phyloP scores from a whole-genome alignment of 2,329 filamentous ascomycete genomes.

The Juglanconis oblonga region DNA sequence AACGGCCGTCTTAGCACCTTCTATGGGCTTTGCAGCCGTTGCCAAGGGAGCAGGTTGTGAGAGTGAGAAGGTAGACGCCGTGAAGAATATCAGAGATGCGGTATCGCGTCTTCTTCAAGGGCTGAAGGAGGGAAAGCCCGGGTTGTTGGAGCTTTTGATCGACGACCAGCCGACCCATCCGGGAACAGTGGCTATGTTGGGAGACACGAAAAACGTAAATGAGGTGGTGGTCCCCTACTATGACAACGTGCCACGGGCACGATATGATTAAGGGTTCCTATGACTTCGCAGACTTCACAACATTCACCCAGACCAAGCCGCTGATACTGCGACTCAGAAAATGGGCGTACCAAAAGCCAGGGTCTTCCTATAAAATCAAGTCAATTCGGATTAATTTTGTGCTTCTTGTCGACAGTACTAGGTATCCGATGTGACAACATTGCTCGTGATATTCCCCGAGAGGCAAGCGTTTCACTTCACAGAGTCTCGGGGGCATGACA shows the following conservation, averaged over 20 bases:
- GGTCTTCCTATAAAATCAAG: too few relatives aligned
- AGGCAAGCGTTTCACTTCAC: too few relatives aligned
- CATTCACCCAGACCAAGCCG: too few relatives aligned
- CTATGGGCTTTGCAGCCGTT: conserved; percentile 38
- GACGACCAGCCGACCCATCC: conserved; percentile 33
- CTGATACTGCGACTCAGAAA: too few relatives aligned
- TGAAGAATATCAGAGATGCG: conserved; percentile 28
- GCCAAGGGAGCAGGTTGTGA: conserved; percentile 36
- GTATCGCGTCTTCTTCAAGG: conserved; percentile 31
- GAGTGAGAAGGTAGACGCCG: conserved; percentile 25
- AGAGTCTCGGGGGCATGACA: too few relatives aligned
- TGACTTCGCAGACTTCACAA: background rate
- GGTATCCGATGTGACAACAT: too few relatives aligned
- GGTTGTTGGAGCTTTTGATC: conserved; percentile 37
- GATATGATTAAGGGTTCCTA: background rate
- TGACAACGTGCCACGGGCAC: conserved; percentile 37
- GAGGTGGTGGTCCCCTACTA: conserved; percentile 47
- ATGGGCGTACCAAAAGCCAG: too few relatives aligned
- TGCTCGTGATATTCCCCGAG: too few relatives aligned
- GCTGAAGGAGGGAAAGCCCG: conserved; percentile 25
- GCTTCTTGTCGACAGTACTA: too few relatives aligned
- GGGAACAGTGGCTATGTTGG: conserved; percentile 38
- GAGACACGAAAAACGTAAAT: conserved; percentile 36
- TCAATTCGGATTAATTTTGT: too few relatives aligned
- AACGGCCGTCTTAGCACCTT: conserved; percentile 28